Evolutionary conservation across 1,284 basidiomycete species (phyloP), one percentile per base, ranked within the genome.

Genomic region (Vanrija sp.): DNA sequence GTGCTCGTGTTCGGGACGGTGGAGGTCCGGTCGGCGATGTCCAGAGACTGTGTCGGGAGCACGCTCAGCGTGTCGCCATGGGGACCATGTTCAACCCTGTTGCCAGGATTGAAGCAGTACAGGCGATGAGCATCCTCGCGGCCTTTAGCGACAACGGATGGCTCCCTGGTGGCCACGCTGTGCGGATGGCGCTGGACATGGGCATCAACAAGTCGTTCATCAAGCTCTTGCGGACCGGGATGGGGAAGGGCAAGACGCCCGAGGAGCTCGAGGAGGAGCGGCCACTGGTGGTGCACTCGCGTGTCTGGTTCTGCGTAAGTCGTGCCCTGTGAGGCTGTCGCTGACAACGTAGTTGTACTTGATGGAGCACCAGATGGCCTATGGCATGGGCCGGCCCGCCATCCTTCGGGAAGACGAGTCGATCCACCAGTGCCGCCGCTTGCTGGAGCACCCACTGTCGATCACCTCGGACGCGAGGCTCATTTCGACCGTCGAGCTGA

Each of bases 301-400:
- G 91, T 36, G 88, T 85, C 4, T 95, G 89, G 89, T 90, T 93
- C 69, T 89, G 87, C 43, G 71, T 73, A 23, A 62, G 71, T 69
- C 12, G 3, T 10, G 9, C 16, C 6, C 7, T 15, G n/a, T n/a
- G 19, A 18, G 15, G 20, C 1, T 47, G 24, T 22, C 3, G 31
- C 49, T 51, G 31, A 50, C 49, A 31, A n/a, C 2, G 2, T 44
- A 72, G 71, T 79, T 93, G 16, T 94, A 92, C 70, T 82, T 94
- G 23, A 90, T 92, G 67, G 90, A 94, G 68, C 90, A 93, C 73
- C 90, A 94, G 89, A 83, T 95, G 75, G 92, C 90, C 1, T 95
- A 94, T 63, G 92, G 92, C 5, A 93, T 88, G 25, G 92, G 92
- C 6, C 84, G 92, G 22, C 90, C 91, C 0, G 89, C 91, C 1